These are phyloP conservation scores for Cenchrus americanus DNA, from an alignment of 176 grass and related monocot species.

Conservation along the genomic window DNA sequence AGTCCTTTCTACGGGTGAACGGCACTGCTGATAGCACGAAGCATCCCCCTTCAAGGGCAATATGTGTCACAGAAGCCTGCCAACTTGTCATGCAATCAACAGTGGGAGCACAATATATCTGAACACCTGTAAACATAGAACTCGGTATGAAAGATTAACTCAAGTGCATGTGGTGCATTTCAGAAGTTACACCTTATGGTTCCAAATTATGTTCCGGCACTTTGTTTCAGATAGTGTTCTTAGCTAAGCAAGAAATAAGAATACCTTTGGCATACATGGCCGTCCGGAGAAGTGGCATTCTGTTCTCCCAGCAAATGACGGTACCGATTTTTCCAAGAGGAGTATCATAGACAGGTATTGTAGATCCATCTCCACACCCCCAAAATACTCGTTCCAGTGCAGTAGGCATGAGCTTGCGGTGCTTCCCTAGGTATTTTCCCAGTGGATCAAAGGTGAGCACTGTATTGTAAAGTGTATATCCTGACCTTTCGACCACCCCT, in stretches of 20 bases:
- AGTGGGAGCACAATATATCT: slow-evolving; percentile 97
- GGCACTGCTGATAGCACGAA: slow-evolving; percentile 85
- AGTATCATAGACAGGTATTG: slow-evolving; percentile 93
- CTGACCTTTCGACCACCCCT: slow-evolving; percentile 85
- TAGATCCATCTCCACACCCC: slow-evolving; percentile 96
- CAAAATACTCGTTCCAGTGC: slow-evolving; percentile 77
- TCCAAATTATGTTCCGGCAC: not conserved
- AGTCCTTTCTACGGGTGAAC: slow-evolving; percentile 74
- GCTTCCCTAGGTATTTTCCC: slow-evolving; percentile 83
- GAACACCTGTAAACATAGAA: slow-evolving; percentile 60
- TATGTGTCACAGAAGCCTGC: slow-evolving; percentile 86
- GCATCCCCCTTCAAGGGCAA: slow-evolving; percentile 91
- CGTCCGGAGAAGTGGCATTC: slow-evolving; percentile 84
- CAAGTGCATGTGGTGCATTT: slow-evolving; percentile 22
- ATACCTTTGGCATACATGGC: slow-evolving; percentile 97
- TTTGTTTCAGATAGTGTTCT: not conserved
- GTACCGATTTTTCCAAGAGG: slow-evolving; percentile 81
- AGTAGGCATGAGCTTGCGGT: slow-evolving; percentile 91
- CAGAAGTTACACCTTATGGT: slow-evolving; percentile 11
- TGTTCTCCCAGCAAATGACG: slow-evolving; percentile 92
- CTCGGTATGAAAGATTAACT: slow-evolving; percentile 23
- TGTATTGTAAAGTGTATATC: slow-evolving; percentile 81
- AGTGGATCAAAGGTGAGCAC: slow-evolving; percentile 79
- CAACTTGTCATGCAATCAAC: slow-evolving; percentile 65
- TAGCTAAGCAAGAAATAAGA: not conserved